A percentile compares a stretch with the other conserved stretches of the same genome.
phyloP scores from a whole-genome alignment of 495 filamentous ascomycete species.

The Penicillium ochrochloron region DNA sequence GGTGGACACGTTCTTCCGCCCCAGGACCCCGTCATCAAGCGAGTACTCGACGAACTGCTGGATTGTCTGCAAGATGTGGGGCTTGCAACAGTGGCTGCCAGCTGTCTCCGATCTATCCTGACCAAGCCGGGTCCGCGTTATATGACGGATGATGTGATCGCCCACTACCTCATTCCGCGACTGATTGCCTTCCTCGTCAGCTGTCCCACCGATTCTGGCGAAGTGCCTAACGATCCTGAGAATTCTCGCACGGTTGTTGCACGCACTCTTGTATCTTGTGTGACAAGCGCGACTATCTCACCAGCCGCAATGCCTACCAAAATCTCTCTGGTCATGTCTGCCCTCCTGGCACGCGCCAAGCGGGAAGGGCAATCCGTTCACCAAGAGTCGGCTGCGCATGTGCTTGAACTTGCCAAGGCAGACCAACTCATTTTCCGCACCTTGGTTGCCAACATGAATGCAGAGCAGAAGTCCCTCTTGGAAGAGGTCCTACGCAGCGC shows the following conservation, averaged over 20 bases:
- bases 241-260: slow-evolving; percentile 68
- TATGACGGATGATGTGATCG: slow-evolving; percentile 71
- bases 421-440: slow-evolving; percentile 75
- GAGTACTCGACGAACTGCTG: slow-evolving; percentile 74
- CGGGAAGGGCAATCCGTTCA: slow-evolving; percentile 54
- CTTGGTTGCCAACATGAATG: slow-evolving; percentile 72
- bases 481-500: slow-evolving; percentile 79
- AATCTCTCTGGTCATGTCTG: slow-evolving; percentile 75
- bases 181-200: slow-evolving; percentile 75
- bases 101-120: slow-evolving; percentile 84
- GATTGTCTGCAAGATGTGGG: slow-evolving; percentile 82
- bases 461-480: slow-evolving; percentile 73
- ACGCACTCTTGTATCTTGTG: slow-evolving; percentile 73
- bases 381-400: slow-evolving; percentile 70
- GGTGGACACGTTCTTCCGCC: slow-evolving; percentile 73
- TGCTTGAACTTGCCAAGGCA: slow-evolving; percentile 80
- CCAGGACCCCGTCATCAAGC: slow-evolving; percentile 68
- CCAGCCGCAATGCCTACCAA: slow-evolving; percentile 59
- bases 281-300: slow-evolving; percentile 54
- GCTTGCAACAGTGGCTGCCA: slow-evolving; percentile 82
- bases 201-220: slow-evolving; percentile 56
- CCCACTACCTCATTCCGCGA: slow-evolving; percentile 73
- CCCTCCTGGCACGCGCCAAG: slow-evolving; percentile 74
- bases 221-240: slow-evolving; percentile 70
- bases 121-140: slow-evolving; percentile 67